Percentiles rank a stretch among this genome's conserved stretches.
Evolutionary conservation across 2,329 filamentous ascomycete genomes (phyloP).

Genomic region (Mollisia scopiformis): DNA sequence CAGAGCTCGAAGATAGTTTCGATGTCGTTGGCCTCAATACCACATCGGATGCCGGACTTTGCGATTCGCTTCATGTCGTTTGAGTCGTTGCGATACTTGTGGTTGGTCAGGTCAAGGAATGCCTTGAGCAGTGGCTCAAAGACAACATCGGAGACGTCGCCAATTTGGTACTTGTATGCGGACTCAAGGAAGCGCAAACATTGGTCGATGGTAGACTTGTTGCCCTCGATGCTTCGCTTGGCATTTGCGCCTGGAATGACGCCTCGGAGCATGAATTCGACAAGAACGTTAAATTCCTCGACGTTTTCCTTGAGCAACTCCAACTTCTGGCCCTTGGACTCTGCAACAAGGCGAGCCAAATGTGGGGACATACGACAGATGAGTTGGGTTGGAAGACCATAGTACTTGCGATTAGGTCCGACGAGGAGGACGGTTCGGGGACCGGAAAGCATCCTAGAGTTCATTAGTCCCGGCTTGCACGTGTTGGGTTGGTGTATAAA

Average conservation of each 20-base stretch:
- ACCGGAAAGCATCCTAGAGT: conserved; percentile 8
- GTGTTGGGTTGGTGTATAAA: background rate
- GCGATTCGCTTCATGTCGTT: too few species aligned
- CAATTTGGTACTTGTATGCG: conserved; percentile 1
- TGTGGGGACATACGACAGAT: conserved; percentile 18
- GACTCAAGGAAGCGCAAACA: background rate
- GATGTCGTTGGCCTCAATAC: conserved; percentile 2
- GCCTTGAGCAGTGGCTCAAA: background rate
- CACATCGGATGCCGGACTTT: background rate
- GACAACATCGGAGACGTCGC: background rate
- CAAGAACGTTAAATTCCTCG: background rate
- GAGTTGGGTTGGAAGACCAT: conserved; percentile 16
- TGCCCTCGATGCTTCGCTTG: background rate
- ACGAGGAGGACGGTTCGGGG: conserved; percentile 17
- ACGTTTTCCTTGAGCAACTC: background rate
- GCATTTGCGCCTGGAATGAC: background rate
- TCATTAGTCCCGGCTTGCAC: background rate
- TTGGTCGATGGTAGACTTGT: background rate
- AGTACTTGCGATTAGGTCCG: conserved; percentile 19
- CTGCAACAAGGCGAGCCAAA: conserved; percentile 17
- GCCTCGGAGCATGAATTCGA: background rate
- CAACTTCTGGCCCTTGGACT: conserved; percentile 2
- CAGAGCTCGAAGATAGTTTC: conserved; percentile 13
- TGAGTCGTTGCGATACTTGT: background rate
- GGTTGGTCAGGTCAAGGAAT: background rate